Base-by-base conservation (phyloP, 169 alveolate species). In the Eimeria zaria region DNA sequence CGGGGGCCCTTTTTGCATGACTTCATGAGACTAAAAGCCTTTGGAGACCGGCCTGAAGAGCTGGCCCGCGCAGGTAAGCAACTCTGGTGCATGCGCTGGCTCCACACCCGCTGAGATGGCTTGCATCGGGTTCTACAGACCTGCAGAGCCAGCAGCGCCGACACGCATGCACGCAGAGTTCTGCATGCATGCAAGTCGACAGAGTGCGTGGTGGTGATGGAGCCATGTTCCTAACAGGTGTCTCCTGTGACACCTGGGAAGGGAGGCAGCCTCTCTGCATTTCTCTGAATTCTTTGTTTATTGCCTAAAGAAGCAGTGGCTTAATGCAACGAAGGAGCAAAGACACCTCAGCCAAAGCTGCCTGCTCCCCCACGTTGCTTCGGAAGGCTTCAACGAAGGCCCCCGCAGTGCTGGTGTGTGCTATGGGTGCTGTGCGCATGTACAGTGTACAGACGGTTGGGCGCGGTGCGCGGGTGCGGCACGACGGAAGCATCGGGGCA, bases 381-480 rank as follows among this genome's bases (percentile, higher is more conserved):
- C 71, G 36, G 11, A 22, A 1, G 7, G 78, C 78, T 18, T 67
- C 33, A n/a, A 76, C 39, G 39, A 4, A 44, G 7, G 89, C 89
- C 46, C 51, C 9, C 53, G 27, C 44, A 30, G 24, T 24, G 36
- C 67, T 6, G 3, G 64, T 24, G 62, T 48, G 41, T 20, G 76
- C 60, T 60, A 22, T 18, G 80, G 80, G 53, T 62, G 9, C 8
- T 24, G 64, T 20, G 76, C 33, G 30, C 20, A 39, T 62, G 16
- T 30, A 81, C 93, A 85, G 93, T 85, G 81, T 85, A 85, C 80
- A 85, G 93, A 62, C 93, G 93, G 62, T 62, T 85, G 93, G 93
- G 81, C 67, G 48, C 69, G 3, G 62, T 55, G 27, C 60, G 62
- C 36, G 44, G 41, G 53, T 62, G 51, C 46, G 62, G 60, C 67